Conservation (phyloP, 257 asterid species). For the Solanum piurae region DNA sequence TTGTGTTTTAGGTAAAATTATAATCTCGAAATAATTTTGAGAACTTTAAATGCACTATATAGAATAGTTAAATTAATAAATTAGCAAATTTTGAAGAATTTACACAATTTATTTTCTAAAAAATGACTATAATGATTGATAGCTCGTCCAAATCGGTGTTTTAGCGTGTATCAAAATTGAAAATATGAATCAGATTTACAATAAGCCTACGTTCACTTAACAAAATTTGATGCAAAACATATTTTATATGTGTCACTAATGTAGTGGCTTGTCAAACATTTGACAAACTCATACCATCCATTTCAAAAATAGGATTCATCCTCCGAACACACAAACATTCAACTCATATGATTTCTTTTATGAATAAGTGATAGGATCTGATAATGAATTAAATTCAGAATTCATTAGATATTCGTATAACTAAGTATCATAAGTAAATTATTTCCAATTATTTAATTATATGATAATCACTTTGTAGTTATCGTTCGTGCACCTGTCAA, state of each 20-base stretch:
- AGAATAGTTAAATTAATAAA: not conserved
- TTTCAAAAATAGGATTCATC: not conserved
- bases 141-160: not conserved
- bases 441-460: not conserved
- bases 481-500: too few species aligned
- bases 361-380: not conserved
- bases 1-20: too few species aligned
- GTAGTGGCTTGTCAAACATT: not conserved
- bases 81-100: not conserved
- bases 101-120: not conserved
- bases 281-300: not conserved
- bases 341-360: rapidly evolving
- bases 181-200: not conserved
- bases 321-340: rapidly evolving
- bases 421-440: not conserved
- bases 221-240: not conserved
- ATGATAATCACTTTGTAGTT: too few species aligned
- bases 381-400: not conserved
- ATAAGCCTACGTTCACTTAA: not conserved
- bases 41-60: too few species aligned
- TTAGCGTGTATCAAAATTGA: not conserved
- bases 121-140: too few species aligned
- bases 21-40: too few species aligned
- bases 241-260: not conserved
- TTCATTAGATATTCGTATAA: not conserved